Conservation (phyloP, 208 protist species). For the Eutreptiella sp. region DNA sequence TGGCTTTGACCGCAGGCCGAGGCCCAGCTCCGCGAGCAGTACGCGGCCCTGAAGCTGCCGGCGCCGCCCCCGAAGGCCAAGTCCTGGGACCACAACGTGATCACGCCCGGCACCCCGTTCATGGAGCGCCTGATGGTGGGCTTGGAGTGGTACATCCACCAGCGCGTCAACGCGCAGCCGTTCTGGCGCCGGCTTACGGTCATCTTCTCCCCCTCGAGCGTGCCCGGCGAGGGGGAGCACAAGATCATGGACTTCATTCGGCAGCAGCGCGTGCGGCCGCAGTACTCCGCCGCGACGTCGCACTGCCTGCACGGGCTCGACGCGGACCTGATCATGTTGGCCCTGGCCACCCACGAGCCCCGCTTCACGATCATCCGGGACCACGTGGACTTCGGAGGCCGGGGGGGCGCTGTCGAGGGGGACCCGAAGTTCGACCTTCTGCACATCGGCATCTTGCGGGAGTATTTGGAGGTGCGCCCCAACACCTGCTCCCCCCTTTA, state of each 20-base stretch:
- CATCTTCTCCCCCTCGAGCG: slow-evolving; percentile 81
- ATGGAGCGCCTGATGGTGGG: slow-evolving; percentile 82
- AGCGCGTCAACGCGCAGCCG: slow-evolving; percentile 44
- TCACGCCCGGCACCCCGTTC: slow-evolving; percentile 97
- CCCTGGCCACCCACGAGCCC: slow-evolving; percentile 85
- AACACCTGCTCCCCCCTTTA: too few species aligned
- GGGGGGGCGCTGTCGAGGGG: too few species aligned
- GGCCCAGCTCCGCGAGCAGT: too few species aligned
- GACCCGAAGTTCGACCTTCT: slow-evolving; percentile 75
- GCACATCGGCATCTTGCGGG: slow-evolving; percentile 60
- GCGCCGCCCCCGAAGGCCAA: slow-evolving; percentile 4
- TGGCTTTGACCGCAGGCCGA: too few species aligned
- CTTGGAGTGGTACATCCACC: slow-evolving; percentile 70
- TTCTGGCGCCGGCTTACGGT: slow-evolving; percentile 76
- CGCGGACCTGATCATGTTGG: slow-evolving; percentile 97
- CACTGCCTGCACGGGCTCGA: slow-evolving; percentile 98
- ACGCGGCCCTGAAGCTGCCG: background rate
- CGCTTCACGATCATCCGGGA: slow-evolving; percentile 83
- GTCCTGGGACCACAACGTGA: slow-evolving; percentile 93
- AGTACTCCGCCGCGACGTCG: slow-evolving; percentile 72
- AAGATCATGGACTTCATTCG: slow-evolving; percentile 81
- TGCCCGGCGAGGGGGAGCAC: slow-evolving; percentile 94
- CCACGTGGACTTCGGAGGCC: too few species aligned
- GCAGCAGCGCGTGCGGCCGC: slow-evolving; percentile 58
- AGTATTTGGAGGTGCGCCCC: slow-evolving; percentile 50